Evolutionary conservation across 139 green algal genomes (phyloP).

Genomic region (Edaphochlamys debaryana): DNA sequence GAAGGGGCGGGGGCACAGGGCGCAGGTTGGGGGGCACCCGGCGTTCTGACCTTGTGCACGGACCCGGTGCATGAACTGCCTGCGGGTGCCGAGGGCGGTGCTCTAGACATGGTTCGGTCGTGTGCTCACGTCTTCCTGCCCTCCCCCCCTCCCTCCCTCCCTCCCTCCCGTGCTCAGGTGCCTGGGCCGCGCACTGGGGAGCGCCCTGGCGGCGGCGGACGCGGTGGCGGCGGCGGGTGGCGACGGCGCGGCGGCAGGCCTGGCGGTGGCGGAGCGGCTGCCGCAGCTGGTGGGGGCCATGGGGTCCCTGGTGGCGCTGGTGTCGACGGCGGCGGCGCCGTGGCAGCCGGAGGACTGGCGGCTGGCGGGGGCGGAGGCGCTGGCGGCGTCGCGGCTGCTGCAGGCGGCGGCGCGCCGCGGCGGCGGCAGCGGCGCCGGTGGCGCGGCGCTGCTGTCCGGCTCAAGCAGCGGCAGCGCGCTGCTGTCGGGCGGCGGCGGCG

Average conservation of each 20-base stretch:
- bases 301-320: slow-evolving; percentile 17
- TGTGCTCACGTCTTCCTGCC: too few relatives aligned
- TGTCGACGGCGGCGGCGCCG: slow-evolving; percentile 21
- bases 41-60: too few relatives aligned
- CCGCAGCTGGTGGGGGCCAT: slow-evolving; percentile 36
- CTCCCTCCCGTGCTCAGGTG: too few relatives aligned
- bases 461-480: too few relatives aligned
- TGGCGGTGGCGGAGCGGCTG: background rate
- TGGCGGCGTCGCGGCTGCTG: slow-evolving; percentile 60
- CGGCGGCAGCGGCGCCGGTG: background rate
- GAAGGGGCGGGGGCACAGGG: too few relatives aligned
- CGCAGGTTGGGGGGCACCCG: too few relatives aligned
- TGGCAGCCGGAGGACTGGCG: slow-evolving; percentile 67
- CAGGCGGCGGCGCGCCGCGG: slow-evolving; percentile 8
- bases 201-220: background rate
- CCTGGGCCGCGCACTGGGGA: slow-evolving; percentile 46
- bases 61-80: too few relatives aligned
- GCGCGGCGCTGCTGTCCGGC: too few relatives aligned
- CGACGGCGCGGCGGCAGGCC: background rate
- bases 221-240: background rate
- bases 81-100: too few relatives aligned
- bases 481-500: too few relatives aligned
- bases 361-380: slow-evolving; percentile 59
- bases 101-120: too few relatives aligned
- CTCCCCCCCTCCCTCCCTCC: too few relatives aligned